Evolutionary conservation across 129 eudicot species (phyloP), one percentile per base, ranked within the genome.

Genomic region (Dittrichia graveolens): DNA sequence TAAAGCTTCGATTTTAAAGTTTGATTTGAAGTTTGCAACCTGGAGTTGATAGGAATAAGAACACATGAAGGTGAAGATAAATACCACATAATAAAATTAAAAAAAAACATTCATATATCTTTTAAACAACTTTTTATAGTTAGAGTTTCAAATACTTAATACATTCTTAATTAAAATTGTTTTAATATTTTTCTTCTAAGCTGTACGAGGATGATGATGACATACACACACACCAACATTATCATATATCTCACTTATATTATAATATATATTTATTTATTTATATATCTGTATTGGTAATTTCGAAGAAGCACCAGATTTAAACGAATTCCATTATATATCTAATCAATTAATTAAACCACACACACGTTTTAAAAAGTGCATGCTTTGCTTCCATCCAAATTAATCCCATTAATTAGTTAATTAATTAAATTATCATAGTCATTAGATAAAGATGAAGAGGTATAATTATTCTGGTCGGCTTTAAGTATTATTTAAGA

Each of bases 161-260:
- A n/a, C n/a, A n/a, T n/a, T n/a, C n/a, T n/a, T n/a, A n/a, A n/a
- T n/a, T n/a, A n/a, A n/a, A n/a, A n/a, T 24, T 24, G 31, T 24
- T 24, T 24, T 24, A 24, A 24, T 24, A 24, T 24, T 24, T 24
- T 24, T 24, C 31, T 35, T 24, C 6, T 57, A 57, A 12, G 62
- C 1, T 8, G 75, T 76, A 76, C 80, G 69, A 76, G 80, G 80
- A 76, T 42, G 65, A 54, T 42, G 55, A 64, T 44, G 72, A 59
- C 4, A 39, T n/a, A 56, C 9, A 56, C 49, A 57, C 35, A 57
- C 12, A 49, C 40, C 61, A 57, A 57, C 69, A 76, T 46, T 38
- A 67, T 46, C 40, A 18, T 12, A 67, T 37, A 37, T 38, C 6
- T 13, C 4, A 61, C 13, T 6, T 48, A 16, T 16, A 38, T 41